These are phyloP conservation scores for Aspergillus panamensis DNA, from an alignment of 495 filamentous ascomycete genomes.

Conservation along the genomic window DNA sequence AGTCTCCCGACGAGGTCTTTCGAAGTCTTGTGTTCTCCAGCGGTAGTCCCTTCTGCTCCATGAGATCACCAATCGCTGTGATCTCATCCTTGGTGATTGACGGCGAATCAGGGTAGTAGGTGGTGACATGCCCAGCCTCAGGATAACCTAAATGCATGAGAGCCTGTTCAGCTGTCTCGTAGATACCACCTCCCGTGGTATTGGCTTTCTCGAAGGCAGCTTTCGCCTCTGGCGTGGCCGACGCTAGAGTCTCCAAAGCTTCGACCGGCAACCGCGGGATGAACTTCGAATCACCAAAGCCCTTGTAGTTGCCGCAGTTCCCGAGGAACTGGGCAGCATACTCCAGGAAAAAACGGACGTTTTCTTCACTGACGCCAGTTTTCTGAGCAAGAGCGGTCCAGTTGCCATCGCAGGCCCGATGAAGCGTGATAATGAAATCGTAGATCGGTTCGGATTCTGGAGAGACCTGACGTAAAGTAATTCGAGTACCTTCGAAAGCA, in stretches of 20 bases:
- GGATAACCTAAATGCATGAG: conserved; percentile 85
- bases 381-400: conserved; percentile 69
- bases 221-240: conserved; percentile 55
- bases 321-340: conserved; percentile 88
- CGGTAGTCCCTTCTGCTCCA: conserved; percentile 68
- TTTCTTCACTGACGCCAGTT: conserved; percentile 64
- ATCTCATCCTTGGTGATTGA: conserved; percentile 86
- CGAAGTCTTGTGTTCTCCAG: conserved; percentile 86
- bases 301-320: conserved; percentile 93
- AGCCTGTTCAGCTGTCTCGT: conserved; percentile 57
- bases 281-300: conserved; percentile 93
- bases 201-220: conserved; percentile 59
- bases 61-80: conserved; percentile 62
- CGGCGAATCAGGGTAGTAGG: conserved; percentile 88
- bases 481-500: conserved; percentile 76
- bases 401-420: conserved; percentile 70
- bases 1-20: conserved; percentile 68
- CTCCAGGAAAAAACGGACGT: conserved; percentile 73
- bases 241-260: conserved; percentile 67
- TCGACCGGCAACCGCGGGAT: conserved; percentile 71
- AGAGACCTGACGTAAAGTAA: conserved; percentile 84
- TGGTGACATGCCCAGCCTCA: conserved; percentile 76
- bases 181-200: conserved; percentile 64
- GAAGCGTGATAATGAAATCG: conserved; percentile 80
- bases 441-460: conserved; percentile 88